Evolutionary conservation across 2,329 filamentous ascomycete species (phyloP).

Genomic region (Cyanodermella asteris): DNA sequence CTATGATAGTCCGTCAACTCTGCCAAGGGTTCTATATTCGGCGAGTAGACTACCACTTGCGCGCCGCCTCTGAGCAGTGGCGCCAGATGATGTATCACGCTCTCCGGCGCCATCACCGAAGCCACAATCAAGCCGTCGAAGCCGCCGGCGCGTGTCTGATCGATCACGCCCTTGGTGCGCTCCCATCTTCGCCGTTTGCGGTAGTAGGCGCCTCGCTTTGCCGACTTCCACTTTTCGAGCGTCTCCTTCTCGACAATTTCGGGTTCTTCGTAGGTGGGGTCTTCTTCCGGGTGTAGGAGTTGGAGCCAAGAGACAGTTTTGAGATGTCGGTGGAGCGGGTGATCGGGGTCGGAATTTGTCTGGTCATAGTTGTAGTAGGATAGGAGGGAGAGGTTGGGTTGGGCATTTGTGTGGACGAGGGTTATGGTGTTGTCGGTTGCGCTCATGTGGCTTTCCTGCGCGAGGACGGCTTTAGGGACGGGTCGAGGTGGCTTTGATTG

Average conservation of each 20-base stretch:
- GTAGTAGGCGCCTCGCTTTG: conserved; percentile 65
- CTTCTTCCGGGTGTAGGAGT: conserved; percentile 53
- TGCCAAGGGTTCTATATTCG: conserved; percentile 56
- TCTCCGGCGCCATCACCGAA: conserved; percentile 58
- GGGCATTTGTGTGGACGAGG: conserved; percentile 57
- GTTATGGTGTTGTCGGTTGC: conserved; percentile 44
- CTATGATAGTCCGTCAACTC: conserved; percentile 67
- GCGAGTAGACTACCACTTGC: conserved; percentile 66
- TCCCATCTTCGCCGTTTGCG: conserved; percentile 75
- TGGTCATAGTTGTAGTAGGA: conserved; percentile 77
- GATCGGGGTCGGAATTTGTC: conserved; percentile 37
- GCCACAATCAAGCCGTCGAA: conserved; percentile 73
- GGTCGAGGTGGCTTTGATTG: too few species aligned
- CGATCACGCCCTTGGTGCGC: conserved; percentile 47
- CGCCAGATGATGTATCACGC: conserved; percentile 51
- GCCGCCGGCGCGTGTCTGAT: conserved; percentile 49
- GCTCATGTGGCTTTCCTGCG: conserved; percentile 12
- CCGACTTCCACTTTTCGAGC: conserved; percentile 53
- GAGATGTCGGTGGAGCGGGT: conserved; percentile 65
- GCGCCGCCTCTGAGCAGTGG: conserved; percentile 68
- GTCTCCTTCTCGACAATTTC: conserved; percentile 34
- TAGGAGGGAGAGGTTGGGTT: conserved; percentile 70
- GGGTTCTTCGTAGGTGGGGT: conserved; percentile 52
- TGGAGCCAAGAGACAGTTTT: conserved; percentile 82
- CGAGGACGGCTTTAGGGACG: too few species aligned